Evolutionary conservation across 2,329 filamentous ascomycete species (phyloP).

Genomic region (Ceratocystis alfenasii): DNA sequence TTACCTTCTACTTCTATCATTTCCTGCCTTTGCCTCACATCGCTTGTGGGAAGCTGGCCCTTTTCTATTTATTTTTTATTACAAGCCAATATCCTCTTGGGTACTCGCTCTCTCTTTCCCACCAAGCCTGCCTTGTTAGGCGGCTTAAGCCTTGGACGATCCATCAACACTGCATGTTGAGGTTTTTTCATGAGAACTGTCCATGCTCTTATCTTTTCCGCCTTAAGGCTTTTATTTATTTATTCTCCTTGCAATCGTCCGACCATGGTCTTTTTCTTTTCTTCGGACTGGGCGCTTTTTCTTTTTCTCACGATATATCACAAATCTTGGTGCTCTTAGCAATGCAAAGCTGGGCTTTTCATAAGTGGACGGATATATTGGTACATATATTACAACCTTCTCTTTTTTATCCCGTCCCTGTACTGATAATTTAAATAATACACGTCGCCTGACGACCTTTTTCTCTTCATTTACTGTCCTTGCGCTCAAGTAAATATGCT

Average conservation of each 20-base stretch:
- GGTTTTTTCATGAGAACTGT: background rate
- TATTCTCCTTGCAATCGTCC: slow-evolving; percentile 1
- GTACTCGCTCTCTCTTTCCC: background rate
- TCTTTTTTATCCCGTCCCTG: background rate
- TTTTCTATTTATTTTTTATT: background rate
- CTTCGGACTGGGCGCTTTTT: background rate
- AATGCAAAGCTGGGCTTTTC: slow-evolving; percentile 8
- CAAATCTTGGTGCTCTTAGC: background rate
- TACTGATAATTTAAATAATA: slow-evolving; percentile 4
- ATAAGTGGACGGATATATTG: background rate
- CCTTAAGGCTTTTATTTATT: background rate
- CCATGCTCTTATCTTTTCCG: background rate
- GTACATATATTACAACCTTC: slow-evolving; percentile 3
- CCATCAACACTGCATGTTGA: background rate
- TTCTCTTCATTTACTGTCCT: background rate
- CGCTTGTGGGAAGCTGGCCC: too few species aligned
- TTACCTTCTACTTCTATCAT: background rate
- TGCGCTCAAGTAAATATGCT: background rate
- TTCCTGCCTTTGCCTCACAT: background rate
- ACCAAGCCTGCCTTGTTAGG: background rate
- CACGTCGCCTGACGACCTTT: background rate
- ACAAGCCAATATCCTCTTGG: background rate
- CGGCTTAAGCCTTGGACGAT: background rate
- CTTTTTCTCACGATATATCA: slow-evolving; percentile 14
- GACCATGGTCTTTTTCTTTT: background rate